phyloP scores from a whole-genome alignment of 2,329 filamentous ascomycete species.

The Trichoderma sp. region DNA sequence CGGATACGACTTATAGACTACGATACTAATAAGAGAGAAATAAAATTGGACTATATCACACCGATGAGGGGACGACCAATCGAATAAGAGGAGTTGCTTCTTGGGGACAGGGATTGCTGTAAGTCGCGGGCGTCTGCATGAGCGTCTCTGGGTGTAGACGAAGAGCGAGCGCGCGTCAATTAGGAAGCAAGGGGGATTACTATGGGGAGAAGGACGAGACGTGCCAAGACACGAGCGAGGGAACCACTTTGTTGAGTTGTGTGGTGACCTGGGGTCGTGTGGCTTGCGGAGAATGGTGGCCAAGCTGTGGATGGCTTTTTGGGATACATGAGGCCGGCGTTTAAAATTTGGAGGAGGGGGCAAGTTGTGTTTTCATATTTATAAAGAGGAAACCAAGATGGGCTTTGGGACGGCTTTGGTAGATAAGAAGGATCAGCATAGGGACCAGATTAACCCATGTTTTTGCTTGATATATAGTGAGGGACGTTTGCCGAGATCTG shows the following conservation, averaged over 20 bases:
- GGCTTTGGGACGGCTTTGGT: neutral
- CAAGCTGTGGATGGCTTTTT: neutral
- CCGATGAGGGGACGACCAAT: neutral
- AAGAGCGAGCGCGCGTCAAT: neutral
- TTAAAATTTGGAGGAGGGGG: neutral
- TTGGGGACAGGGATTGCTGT: constrained; percentile 5
- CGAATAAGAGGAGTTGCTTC: neutral
- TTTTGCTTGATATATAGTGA: neutral
- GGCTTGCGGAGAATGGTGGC: neutral
- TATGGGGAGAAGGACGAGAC: neutral
- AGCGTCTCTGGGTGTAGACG: neutral
- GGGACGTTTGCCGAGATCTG: neutral
- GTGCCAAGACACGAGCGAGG: neutral
- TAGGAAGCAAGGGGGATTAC: neutral
- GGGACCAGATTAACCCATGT: neutral
- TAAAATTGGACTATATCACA: constrained; percentile 6
- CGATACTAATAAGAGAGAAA: neutral
- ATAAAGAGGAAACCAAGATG: neutral
- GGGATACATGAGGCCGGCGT: neutral
- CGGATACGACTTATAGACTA: constrained; percentile 6
- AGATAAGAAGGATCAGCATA: neutral
- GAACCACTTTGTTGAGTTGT: neutral
- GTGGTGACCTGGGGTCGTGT: neutral
- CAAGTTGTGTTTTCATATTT: neutral
- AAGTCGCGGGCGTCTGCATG: constrained; percentile 17